A percentile compares a stretch with the other conserved stretches of the same genome.
phyloP scores from a whole-genome alignment of 371 early-diverging fungal species.

The Mucor racemosus region DNA sequence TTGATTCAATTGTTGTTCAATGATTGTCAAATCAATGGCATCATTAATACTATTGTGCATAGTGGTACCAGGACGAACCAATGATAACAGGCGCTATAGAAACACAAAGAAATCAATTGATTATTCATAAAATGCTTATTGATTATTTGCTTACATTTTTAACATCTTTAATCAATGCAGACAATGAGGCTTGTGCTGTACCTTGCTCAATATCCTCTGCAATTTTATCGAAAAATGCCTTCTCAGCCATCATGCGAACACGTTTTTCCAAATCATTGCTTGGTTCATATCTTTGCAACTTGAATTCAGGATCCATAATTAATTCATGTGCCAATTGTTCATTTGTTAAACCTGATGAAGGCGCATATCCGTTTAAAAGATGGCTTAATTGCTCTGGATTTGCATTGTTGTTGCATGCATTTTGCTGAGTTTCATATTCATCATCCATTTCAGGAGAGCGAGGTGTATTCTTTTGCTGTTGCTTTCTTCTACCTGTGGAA shows the following conservation, averaged over 20 bases:
- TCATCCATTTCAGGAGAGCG: slow-evolving; percentile 19
- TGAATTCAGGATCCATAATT: slow-evolving; percentile 77
- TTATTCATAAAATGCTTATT: not conserved
- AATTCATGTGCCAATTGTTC: slow-evolving; percentile 81
- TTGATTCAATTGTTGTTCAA: slow-evolving; percentile 60
- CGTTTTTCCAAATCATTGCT: slow-evolving; percentile 53
- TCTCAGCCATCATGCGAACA: slow-evolving; percentile 58
- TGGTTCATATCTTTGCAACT: slow-evolving; percentile 39
- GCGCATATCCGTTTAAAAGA: slow-evolving; percentile 31
- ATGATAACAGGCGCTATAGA: slow-evolving; percentile 41
- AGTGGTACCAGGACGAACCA: slow-evolving; percentile 37
- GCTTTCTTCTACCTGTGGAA: slow-evolving; percentile 20
- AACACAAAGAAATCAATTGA: not conserved
- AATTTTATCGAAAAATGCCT: slow-evolving; percentile 69
- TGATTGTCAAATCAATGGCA: slow-evolving; percentile 59
- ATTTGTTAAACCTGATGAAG: slow-evolving; percentile 46
- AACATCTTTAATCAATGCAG: slow-evolving; percentile 59
- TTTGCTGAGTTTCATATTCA: slow-evolving; percentile 1
- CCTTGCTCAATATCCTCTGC: slow-evolving; percentile 55
- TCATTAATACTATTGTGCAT: slow-evolving; percentile 56
- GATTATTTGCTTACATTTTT: slow-evolving; percentile 48
- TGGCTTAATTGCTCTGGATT: slow-evolving; percentile 32
- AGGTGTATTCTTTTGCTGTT: slow-evolving; percentile 23
- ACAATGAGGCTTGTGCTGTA: slow-evolving; percentile 42
- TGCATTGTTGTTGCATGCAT: not conserved